Base-by-base conservation (phyloP, 2,329 filamentous ascomycete genomes). In the Cucurbitaria berberidis region DNA sequence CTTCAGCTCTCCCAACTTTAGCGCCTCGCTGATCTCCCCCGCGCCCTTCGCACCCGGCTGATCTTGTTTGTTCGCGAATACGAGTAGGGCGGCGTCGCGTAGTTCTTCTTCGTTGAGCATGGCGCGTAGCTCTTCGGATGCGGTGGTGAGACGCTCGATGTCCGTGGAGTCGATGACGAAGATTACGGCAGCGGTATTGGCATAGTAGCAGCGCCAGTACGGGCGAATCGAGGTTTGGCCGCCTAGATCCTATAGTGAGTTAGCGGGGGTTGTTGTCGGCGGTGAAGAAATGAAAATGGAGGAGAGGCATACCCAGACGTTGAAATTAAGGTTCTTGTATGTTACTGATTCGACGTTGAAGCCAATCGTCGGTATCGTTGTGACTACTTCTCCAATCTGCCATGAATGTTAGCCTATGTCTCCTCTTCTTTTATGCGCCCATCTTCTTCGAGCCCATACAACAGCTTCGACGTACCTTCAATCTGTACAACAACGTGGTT, bases 201-300 rank as follows among this genome's bases (percentile, higher is more conserved):
- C 91, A 74, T 98, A 99, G 83, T 99, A 99, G 81, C 95, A 99
- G 76, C 95, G 86, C 95, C 95, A 99, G 81, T 99, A 99, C 1
- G 95, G 95, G 63, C 95, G 86, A 75, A 99, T 99, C 64, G 90
- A 96, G n/a, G 95, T 99, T 82, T 99, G 95, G 34, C 95, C 95
- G 72, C 95, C 93, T 42, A 98, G 84, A 80, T 98, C 93, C 88
- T 90, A 64, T 36, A 16, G 32, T 41, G 5, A 39, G 49, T 22
- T 19, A 39, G 32, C 13, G 36, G 22, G n/a, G 10, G 46, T 1
- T 18, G 15, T 50, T 29, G 41, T 21, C 34, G 18, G 39, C 34
- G 19, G n/a, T 42, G 22, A 22, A n/a, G 45, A 48, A 16, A 32
- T 13, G 22, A 16, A 21, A 29, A 30, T 39, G 18, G 29, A 29